A percentile compares a stretch with the other conserved stretches of the same genome.
phyloP scores from a whole-genome alignment of 169 alveolate species.

The Plasmodium gonderi region DNA sequence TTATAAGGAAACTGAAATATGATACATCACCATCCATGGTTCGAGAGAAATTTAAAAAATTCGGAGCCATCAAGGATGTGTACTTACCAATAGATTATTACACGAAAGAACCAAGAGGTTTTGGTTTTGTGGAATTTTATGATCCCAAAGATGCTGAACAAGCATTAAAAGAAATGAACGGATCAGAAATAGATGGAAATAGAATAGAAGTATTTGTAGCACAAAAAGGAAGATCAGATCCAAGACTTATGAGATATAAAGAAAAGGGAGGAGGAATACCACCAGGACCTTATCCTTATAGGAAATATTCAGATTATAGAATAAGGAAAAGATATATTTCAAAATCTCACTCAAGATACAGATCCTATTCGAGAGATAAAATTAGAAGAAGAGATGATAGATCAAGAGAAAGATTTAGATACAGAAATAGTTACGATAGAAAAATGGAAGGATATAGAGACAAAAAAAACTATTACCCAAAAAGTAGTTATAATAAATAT shows the following conservation, averaged over 20 bases:
- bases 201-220: constrained; percentile 84
- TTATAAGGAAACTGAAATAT: constrained; percentile 85
- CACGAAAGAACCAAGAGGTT: constrained; percentile 92
- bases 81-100: constrained; percentile 93
- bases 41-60: constrained; percentile 84
- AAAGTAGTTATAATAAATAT: constrained; percentile 16
- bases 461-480: constrained; percentile 29
- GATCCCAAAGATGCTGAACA: constrained; percentile 87
- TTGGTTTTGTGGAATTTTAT: constrained; percentile 91
- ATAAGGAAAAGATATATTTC: constrained; percentile 55
- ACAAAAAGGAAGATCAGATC: constrained; percentile 86
- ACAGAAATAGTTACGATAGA: constrained; percentile 64
- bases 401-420: constrained; percentile 44
- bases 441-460: constrained; percentile 43
- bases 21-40: constrained; percentile 90
- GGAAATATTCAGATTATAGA: constrained; percentile 45
- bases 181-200: constrained; percentile 83
- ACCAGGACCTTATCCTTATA: constrained; percentile 30
- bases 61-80: constrained; percentile 92
- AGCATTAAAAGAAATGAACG: constrained; percentile 88
- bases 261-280: constrained; percentile 52
- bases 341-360: constrained; percentile 36
- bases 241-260: constrained; percentile 71
- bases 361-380: constrained; percentile 66
- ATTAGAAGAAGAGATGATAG: constrained; percentile 61